Percentiles rank a stretch among this genome's conserved stretches.
phyloP scores from a whole-genome alignment of 805 yeast species.

The Sugiyamaella boreocaroliniensis region DNA sequence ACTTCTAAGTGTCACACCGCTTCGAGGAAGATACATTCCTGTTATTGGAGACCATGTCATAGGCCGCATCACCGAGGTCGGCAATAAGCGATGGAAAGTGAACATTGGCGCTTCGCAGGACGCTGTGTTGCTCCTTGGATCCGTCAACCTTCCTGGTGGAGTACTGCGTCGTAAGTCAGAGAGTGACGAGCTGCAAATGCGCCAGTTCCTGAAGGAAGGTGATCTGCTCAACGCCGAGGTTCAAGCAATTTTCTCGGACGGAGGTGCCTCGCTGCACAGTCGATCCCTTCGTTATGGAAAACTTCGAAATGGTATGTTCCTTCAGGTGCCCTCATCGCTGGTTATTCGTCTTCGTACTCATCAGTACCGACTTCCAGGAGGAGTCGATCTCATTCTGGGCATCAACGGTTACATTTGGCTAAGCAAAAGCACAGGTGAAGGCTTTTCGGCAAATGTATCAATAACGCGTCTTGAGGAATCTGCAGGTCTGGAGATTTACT shows the following conservation, averaged over 20 bases:
- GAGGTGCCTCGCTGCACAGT: conserved; percentile 89
- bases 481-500: conserved; percentile 89
- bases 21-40: conserved; percentile 82
- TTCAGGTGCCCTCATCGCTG: conserved; percentile 74
- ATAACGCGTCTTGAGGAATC: conserved; percentile 81
- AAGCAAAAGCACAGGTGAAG: conserved; percentile 49
- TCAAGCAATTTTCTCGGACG: conserved; percentile 81
- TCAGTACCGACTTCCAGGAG: conserved; percentile 86
- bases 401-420: conserved; percentile 95
- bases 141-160: conserved; percentile 97
- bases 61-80: conserved; percentile 91
- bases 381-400: conserved; percentile 82
- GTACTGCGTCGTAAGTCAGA: conserved; percentile 89
- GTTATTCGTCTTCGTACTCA: conserved; percentile 83
- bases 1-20: conserved; percentile 75
- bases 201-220: conserved; percentile 89
- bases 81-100: conserved; percentile 91
- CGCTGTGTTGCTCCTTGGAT: conserved; percentile 87
- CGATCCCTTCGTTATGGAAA: conserved; percentile 94
- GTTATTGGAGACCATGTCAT: conserved; percentile 95
- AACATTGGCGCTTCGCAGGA: conserved; percentile 94
- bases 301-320: conserved; percentile 80
- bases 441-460: conserved; percentile 35
- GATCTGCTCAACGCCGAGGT: conserved; percentile 94
- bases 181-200: conserved; percentile 93